Evolutionary conservation across 805 yeast genomes (phyloP).

Genomic region (Yamadazyma paraphyllophila): DNA sequence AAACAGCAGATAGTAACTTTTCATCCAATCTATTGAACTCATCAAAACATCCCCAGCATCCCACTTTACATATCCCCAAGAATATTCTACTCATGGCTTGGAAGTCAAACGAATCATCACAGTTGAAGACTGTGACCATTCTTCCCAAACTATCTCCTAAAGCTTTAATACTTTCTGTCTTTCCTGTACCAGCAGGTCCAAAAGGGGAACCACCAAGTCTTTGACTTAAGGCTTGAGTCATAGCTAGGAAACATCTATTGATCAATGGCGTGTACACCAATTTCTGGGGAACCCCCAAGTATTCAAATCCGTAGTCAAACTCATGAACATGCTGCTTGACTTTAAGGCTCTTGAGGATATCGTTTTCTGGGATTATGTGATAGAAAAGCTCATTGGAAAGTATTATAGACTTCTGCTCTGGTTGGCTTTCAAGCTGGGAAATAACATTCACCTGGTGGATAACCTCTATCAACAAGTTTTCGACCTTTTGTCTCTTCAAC

Average conservation of each 20-base stretch:
- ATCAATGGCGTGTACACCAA: conserved; percentile 77
- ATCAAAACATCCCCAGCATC: conserved; percentile 96
- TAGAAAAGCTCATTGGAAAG: conserved; percentile 11
- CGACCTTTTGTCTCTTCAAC: conserved; percentile 34
- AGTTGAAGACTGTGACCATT: conserved; percentile 81
- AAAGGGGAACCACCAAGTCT: conserved; percentile 84
- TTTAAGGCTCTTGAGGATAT: conserved; percentile 31
- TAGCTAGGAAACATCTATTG: conserved; percentile 58
- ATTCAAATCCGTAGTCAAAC: conserved; percentile 75
- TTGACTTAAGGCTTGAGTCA: conserved; percentile 73
- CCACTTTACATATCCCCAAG: conserved; percentile 75
- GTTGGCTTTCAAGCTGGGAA: neutral
- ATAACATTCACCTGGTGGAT: conserved; percentile 54
- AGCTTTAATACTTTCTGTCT: conserved; percentile 87
- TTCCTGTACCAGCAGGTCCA: conserved; percentile 98
- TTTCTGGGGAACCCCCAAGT: conserved; percentile 69
- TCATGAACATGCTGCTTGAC: conserved; percentile 53
- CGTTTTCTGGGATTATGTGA: conserved; percentile 11
- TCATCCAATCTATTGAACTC: conserved; percentile 83
- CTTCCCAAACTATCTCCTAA: conserved; percentile 77
- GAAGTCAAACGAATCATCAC: conserved; percentile 87
- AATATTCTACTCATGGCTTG: conserved; percentile 75
- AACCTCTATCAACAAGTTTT: conserved; percentile 63
- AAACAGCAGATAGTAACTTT: conserved; percentile 75
- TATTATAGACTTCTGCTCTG: neutral